Evolutionary conservation across 2,329 filamentous ascomycete species (phyloP).

Genomic region (Penicillium sp.): DNA sequence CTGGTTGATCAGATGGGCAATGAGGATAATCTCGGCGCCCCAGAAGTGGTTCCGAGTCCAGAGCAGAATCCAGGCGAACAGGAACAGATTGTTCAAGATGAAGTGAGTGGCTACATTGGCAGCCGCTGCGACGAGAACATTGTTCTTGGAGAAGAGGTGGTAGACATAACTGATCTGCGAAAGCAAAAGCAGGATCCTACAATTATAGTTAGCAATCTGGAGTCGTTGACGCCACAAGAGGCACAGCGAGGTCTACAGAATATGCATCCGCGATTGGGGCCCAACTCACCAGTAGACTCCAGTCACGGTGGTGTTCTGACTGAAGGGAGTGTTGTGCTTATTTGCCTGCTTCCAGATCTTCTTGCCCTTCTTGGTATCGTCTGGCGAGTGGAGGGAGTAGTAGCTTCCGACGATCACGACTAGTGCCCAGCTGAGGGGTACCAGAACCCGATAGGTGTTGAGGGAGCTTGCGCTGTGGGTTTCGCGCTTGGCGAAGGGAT

Average conservation of each 20-base stretch:
- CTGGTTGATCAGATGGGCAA: conserved; percentile 82
- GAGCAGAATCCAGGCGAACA: conserved; percentile 79
- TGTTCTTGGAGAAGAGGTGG: conserved; percentile 71
- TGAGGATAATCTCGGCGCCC: conserved; percentile 72
- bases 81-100: conserved; percentile 80
- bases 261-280: background rate
- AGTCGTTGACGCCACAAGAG: too few relatives aligned
- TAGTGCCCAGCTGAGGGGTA: conserved; percentile 72
- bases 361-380: conserved; percentile 61
- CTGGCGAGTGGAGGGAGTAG: conserved; percentile 67
- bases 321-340: conserved; percentile 69
- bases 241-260: background rate
- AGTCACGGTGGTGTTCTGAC: conserved; percentile 64
- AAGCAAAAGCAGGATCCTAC: conserved; percentile 70
- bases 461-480: conserved; percentile 63
- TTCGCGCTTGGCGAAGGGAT: conserved; percentile 74
- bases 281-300: conserved; percentile 72
- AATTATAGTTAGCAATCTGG: background rate
- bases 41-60: conserved; percentile 76
- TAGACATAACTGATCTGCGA: conserved; percentile 74
- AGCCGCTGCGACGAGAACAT: conserved; percentile 65
- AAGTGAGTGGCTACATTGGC: conserved; percentile 81
- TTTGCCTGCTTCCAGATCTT: conserved; percentile 77
- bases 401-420: conserved; percentile 72
- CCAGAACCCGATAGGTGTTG: conserved; percentile 73